Evolutionary conservation across 495 filamentous ascomycete species (phyloP), one percentile per base, ranked within the genome.

Genomic region (Corynascus novoguineensis): DNA sequence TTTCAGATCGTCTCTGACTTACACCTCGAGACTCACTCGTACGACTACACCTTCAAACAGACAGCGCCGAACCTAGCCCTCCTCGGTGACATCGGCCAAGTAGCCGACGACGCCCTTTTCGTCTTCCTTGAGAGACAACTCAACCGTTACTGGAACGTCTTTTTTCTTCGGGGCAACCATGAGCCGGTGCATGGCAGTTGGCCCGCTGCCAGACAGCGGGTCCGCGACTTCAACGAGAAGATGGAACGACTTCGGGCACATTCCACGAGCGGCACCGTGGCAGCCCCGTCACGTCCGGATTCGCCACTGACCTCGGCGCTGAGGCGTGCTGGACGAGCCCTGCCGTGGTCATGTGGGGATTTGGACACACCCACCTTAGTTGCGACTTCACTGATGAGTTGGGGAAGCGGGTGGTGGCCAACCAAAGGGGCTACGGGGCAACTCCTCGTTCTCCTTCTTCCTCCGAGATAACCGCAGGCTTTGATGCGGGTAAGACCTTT

Each of bases 1-100:
- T 53, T 83, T 46, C 81, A 83, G 53, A 73, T 81, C 40, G 27
- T 80, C 21, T 83, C 79, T 0, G 80, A 83, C 59, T 73, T 83
- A 5, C 80, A 82, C 55, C 63, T 82, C 7, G 76, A 83, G 53
- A 68, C 60, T 0, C 42, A 59, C 21, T 80, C 80, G 57, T 68
- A 72, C 47, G 24, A 64, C 17, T 78, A 74, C 54, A 55, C 55
- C 5, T 70, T 79, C 34, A 50, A 57, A 0, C 67, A 73, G 4
- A 60, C 65, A 38, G 73, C 74, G 9, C 73, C 73, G 7, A 76
- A 78, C 45, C 66, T 84, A 1, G 75, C 75, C 7, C 73, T 83
- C 6, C 69, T 81, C 8, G 80, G 81, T 3, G 78, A 82, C 59
- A 80, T 83, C 49, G 80, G 78, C 12, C 62, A 71, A 46, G 67